A percentile compares a stretch with the other conserved stretches of the same genome.
Conservation (phyloP, 352 stramenopile species). For the Blastocystis sp. region DNA sequence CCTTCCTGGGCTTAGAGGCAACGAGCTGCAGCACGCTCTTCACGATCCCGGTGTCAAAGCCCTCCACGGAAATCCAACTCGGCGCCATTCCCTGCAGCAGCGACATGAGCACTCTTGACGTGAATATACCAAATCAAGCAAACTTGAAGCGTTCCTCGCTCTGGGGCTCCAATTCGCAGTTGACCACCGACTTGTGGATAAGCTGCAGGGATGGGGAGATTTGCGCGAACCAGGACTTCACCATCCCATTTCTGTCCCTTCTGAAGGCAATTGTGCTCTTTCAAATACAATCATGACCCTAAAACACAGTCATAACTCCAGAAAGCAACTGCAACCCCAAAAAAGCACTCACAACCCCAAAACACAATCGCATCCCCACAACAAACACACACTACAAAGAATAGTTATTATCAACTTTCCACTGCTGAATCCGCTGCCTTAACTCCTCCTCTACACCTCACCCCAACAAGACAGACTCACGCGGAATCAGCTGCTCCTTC, state of each 20-base stretch:
- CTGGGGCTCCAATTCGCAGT: background rate
- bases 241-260: background rate
- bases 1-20: background rate
- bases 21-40: background rate
- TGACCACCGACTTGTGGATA: constrained; percentile 17
- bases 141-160: constrained; percentile 8
- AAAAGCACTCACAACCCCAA: too few species aligned
- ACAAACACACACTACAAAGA: background rate
- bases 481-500: constrained; percentile 59
- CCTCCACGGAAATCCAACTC: constrained; percentile 22
- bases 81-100: background rate
- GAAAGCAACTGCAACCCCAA: background rate
- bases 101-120: background rate
- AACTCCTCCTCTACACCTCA: constrained; percentile 41
- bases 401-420: constrained; percentile 43
- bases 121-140: background rate
- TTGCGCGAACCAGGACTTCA: constrained; percentile 48
- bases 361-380: too few species aligned
- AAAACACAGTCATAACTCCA: background rate
- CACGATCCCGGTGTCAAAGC: constrained; percentile 42
- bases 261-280: background rate
- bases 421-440: constrained; percentile 30
- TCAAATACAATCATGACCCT: background rate
- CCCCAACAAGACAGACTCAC: background rate
- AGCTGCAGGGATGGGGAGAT: constrained; percentile 23